Conservation (phyloP, 129 eudicot species). For the Helianthus tuberosus region DNA sequence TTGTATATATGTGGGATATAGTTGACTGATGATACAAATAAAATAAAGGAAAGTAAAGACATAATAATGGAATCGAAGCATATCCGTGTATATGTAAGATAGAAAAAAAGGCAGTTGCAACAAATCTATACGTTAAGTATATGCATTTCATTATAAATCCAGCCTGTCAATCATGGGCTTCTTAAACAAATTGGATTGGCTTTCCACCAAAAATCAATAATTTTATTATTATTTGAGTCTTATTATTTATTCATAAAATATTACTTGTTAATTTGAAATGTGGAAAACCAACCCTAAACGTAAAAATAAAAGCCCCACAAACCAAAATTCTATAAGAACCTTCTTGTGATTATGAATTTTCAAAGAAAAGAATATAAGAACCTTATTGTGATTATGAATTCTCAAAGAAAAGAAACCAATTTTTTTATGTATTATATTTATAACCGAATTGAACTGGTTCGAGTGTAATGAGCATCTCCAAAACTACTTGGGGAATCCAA, state of each 20-base stretch:
- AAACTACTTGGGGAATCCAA: too few relatives aligned
- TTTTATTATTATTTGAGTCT: background rate
- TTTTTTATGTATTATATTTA: background rate
- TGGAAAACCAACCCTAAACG: background rate
- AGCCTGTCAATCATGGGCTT: slow-evolving; percentile 29
- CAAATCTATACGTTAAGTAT: slow-evolving; percentile 24
- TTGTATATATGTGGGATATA: background rate
- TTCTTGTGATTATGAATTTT: background rate
- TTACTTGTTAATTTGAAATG: background rate
- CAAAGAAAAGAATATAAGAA: background rate
- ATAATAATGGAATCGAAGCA: slow-evolving; percentile 24
- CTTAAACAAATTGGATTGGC: background rate
- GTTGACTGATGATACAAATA: background rate
- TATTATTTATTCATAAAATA: background rate
- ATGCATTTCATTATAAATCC: slow-evolving; percentile 6
- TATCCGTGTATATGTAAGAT: slow-evolving; percentile 16
- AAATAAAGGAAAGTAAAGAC: background rate
- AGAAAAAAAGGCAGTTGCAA: slow-evolving; percentile 20
- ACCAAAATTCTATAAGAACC: background rate
- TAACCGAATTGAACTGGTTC: too few relatives aligned
- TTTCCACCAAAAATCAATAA: slow-evolving; percentile 13
- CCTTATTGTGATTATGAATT: background rate
- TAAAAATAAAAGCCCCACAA: background rate
- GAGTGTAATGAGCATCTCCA: too few relatives aligned
- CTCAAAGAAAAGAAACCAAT: background rate